Evolutionary conservation across 306 rosid species (phyloP).

Genomic region (Mucuna pruriens): DNA sequence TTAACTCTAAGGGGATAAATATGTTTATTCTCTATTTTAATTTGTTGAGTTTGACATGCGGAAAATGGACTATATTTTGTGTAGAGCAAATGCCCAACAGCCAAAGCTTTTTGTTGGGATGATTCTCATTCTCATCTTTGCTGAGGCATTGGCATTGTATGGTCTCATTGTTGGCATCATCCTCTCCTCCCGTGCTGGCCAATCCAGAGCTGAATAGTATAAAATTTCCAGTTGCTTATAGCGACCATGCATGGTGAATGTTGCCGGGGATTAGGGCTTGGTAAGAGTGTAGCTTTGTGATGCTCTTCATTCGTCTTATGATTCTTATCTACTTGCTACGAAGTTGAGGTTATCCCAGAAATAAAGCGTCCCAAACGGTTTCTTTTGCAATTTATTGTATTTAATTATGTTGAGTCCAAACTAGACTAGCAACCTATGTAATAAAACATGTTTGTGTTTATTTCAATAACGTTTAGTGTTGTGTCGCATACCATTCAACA

Average conservation of each 20-base stretch:
- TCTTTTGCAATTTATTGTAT: background rate
- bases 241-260: constrained; percentile 23
- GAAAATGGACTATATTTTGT: constrained; percentile 13
- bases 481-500: background rate
- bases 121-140: constrained; percentile 81
- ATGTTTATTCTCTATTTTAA: background rate
- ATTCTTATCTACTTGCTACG: constrained; percentile 14
- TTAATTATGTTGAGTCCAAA: constrained; percentile 24
- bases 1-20: background rate
- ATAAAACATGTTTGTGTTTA: constrained; percentile 28
- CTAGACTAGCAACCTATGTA: constrained; percentile 38
- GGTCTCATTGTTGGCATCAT: constrained; percentile 85
- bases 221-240: background rate
- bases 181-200: constrained; percentile 82
- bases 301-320: constrained; percentile 31
- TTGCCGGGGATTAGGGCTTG: constrained; percentile 19
- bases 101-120: constrained; percentile 75
- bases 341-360: constrained; percentile 33
- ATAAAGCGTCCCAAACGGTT: constrained; percentile 52
- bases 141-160: constrained; percentile 75
- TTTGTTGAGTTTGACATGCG: constrained; percentile 6
- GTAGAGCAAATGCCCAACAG: constrained; percentile 74
- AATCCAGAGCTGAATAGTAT: constrained; percentile 72
- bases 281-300: constrained; percentile 23
- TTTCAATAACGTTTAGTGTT: constrained; percentile 2